Conservation (phyloP, 1,284 basidiomycete genomes). For the Pseudozyma sp. region DNA sequence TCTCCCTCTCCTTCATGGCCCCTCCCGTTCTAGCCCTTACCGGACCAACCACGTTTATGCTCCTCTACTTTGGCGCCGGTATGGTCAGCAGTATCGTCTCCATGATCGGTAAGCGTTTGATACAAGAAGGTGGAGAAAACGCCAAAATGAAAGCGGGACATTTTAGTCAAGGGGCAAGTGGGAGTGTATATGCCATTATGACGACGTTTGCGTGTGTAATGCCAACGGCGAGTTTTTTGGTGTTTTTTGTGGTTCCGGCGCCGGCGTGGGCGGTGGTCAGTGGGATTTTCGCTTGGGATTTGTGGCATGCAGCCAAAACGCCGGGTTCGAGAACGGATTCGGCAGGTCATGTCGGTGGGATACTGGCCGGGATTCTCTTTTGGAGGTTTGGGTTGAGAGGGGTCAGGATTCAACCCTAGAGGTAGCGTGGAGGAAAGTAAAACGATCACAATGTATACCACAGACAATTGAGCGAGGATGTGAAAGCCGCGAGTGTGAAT, state of each 20-base stretch:
- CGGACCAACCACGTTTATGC: conserved; percentile 79
- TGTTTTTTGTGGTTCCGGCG: conserved; percentile 80
- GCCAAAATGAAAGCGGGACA: not conserved
- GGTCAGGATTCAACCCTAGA: conserved; percentile 9
- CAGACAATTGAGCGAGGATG: not conserved
- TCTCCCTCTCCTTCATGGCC: conserved; percentile 84
- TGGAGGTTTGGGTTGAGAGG: conserved; percentile 38
- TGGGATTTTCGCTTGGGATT: conserved; percentile 81
- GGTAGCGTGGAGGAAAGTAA: not conserved
- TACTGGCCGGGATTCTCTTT: conserved; percentile 75
- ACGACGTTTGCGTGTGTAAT: conserved; percentile 79
- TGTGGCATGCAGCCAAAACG: conserved; percentile 72
- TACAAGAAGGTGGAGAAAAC: not conserved
- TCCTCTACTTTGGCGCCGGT: conserved; percentile 78
- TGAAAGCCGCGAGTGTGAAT: too few species aligned
- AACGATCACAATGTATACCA: not conserved
- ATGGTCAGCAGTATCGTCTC: conserved; percentile 71
- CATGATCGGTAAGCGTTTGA: conserved; percentile 73
- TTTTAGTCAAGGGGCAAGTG: conserved; percentile 46
- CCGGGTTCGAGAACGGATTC: conserved; percentile 74
- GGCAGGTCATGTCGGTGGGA: conserved; percentile 82
- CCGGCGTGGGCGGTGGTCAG: conserved; percentile 83
- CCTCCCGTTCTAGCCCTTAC: conserved; percentile 77
- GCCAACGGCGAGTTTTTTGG: conserved; percentile 78
- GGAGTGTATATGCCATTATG: conserved; percentile 76